Base-by-base conservation (phyloP, 164 flowering plant genomes). In the Kalanchoe fedtschenkoi region DNA sequence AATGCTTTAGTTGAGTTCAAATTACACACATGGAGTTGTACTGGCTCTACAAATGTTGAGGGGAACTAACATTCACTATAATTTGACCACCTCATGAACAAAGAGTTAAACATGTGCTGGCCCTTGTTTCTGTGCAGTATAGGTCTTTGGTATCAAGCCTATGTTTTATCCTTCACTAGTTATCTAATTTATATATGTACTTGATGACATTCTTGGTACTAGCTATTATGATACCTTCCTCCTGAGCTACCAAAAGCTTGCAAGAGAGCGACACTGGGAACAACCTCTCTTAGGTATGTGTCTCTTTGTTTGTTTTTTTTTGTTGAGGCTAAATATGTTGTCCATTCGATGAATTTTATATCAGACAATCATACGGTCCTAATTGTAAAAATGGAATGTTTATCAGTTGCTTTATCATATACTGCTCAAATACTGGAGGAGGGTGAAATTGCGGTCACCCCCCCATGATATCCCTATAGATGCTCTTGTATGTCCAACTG, bases 211-310 rank as follows among this genome's bases (percentile, higher is more conserved):
- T 17, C 66, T 56, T 41, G 29, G 24, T 33, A 46, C 68, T 71
- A 95, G 99, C 21, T 95, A 95, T 65, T 95, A 91, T 59, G 99
- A 95, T 60, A 66, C 80, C 17, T 83, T 95, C 72, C 70, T 95
- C 80, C 73, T 46, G 65, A 89, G 76, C 38, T 95, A 91, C 76
- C 83, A 72, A 78, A 84, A 82, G 57, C 91, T 79, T 66, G 87
- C 87, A 2, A 60, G 72, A 63, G 77, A 83, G 65, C 69, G 71
- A 58, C 75, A 78, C 16, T 91, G 99, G 97, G 83, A 78, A 81
- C 84, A 69, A 42, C 96, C 99, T 4, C 84, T 95, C 47, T 71
- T 87, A 35, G 96, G 99, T 95, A 80, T 7, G 37, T 56, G 22
- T 29, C 34, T 2, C 4, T 30, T 44, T 39, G 26, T 16, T 43